Base-by-base conservation (phyloP, 164 flowering plant species). In the Aristolochia californica region DNA sequence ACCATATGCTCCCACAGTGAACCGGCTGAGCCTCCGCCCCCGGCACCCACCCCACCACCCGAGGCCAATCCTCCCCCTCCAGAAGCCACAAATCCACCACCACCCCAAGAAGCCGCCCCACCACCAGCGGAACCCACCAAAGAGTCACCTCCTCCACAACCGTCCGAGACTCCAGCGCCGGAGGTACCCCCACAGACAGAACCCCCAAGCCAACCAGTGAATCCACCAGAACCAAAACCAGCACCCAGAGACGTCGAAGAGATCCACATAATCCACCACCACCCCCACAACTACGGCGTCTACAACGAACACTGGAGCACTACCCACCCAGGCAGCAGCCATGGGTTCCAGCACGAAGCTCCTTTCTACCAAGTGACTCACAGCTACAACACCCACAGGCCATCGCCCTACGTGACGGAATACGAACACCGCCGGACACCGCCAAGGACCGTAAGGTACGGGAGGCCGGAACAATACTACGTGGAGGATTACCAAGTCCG, bases 1-100 rank as follows among this genome's bases (percentile, higher is more conserved):
- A 80, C 85, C 47, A 79, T 88, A 18, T 88, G 95, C 60, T 63
- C 83, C 45, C 88, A 86, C 61, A 55, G 66, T 4, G 87, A 81
- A 63, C 40, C 40, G 10, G 65, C 62, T 3, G 75, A 55, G 53
- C 72, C 78, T 8, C 18, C 74, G 48, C 81, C 80, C 55, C 68
- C 81, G 50, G 65, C 72, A 50, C 78, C 78, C 1, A 76, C 70
- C 17, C 20, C 60, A 17, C 20, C 61, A 14, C 54, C 47, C 1
- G 55, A 56, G 13, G n/a, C 67, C 16, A 65, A 72, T 55, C 70
- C 74, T 18, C 78, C 80, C 0, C 75, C 73, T n/a, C 38, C 80
- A 26, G 68, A 68, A 45, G 53, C 76, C 11, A 2, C 40, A 34
- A 34, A 34, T 12, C 40, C 40, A 34, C 40, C 40, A 34, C 80